Percentiles rank a stretch among this genome's conserved stretches.
phyloP scores from a whole-genome alignment of 169 alveolate genomes.

The Plasmodium chabaudi region DNA sequence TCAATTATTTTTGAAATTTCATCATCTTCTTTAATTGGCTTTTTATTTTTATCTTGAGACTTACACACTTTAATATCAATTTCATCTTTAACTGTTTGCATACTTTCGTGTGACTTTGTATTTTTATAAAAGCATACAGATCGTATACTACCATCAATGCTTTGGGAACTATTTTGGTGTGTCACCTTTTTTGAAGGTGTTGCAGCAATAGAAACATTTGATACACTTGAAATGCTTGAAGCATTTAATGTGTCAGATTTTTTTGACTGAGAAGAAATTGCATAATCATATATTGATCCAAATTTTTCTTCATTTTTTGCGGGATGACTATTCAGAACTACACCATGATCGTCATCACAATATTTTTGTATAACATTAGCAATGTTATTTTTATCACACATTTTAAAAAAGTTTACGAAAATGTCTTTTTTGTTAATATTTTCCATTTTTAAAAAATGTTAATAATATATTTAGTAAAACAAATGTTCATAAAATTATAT shows the following conservation, averaged over 20 bases:
- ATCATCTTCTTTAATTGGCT: constrained; percentile 9
- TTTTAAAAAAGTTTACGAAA: constrained; percentile 38
- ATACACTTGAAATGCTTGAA: constrained; percentile 7
- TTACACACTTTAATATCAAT: neutral
- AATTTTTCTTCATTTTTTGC: constrained; percentile 63
- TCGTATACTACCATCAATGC: constrained; percentile 3
- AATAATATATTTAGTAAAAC: neutral
- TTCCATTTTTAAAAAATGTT: constrained; percentile 22
- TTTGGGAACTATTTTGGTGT: constrained; percentile 5
- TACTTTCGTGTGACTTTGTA: constrained; percentile 19
- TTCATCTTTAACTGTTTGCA: constrained; percentile 8
- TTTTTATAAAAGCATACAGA: constrained; percentile 41
- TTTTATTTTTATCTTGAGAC: neutral
- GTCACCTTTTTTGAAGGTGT: constrained; percentile 11
- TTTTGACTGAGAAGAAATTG: constrained; percentile 33
- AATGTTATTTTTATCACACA: constrained; percentile 70
- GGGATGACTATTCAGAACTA: constrained; percentile 70
- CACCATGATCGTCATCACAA: constrained; percentile 71
- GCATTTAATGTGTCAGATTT: constrained; percentile 1
- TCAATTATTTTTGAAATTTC: constrained; percentile 39
- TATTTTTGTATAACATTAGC: constrained; percentile 54
- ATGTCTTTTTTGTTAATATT: constrained; percentile 40
- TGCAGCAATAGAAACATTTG: constrained; percentile 10
- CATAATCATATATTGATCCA: constrained; percentile 46
- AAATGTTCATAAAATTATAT: constrained; percentile 5